Percentiles rank a stretch among this genome's conserved stretches.
Conservation (phyloP, 179 eudicot species). For the Beta macrorhiza region DNA sequence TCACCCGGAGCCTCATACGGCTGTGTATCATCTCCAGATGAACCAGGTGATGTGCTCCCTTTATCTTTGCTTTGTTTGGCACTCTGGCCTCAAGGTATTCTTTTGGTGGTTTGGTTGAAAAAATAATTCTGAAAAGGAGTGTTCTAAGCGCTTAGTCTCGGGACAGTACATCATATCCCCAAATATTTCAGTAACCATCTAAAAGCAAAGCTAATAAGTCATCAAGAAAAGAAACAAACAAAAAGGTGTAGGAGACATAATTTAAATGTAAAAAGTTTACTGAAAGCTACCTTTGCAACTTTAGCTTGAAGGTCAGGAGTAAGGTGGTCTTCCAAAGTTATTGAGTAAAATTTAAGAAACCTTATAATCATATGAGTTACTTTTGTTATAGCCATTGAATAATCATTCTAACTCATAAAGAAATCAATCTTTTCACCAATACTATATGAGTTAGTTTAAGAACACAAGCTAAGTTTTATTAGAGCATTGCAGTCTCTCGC, state of each 20-base stretch:
- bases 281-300: slow-evolving; percentile 48
- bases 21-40: slow-evolving; percentile 39
- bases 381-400: no score
- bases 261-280: neutral
- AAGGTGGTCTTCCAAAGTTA: slow-evolving; percentile 61
- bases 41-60: slow-evolving; percentile 32
- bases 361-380: no score
- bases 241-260: neutral
- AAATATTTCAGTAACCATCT: slow-evolving; percentile 58
- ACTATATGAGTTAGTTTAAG: no score
- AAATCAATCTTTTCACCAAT: no score
- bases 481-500: no score
- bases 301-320: slow-evolving; percentile 56
- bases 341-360: neutral
- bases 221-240: neutral
- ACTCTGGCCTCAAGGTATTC: slow-evolving; percentile 45
- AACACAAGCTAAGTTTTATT: no score
- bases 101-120: slow-evolving; percentile 77
- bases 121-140: slow-evolving; percentile 55
- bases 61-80: slow-evolving; percentile 38
- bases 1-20: slow-evolving; percentile 27
- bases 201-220: slow-evolving; percentile 9
- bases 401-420: no score
- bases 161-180: slow-evolving; percentile 55
- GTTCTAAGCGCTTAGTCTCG: slow-evolving; percentile 31